These are phyloP conservation scores for Candida suzukii DNA, from an alignment of 805 yeast species.

Conservation along the genomic window DNA sequence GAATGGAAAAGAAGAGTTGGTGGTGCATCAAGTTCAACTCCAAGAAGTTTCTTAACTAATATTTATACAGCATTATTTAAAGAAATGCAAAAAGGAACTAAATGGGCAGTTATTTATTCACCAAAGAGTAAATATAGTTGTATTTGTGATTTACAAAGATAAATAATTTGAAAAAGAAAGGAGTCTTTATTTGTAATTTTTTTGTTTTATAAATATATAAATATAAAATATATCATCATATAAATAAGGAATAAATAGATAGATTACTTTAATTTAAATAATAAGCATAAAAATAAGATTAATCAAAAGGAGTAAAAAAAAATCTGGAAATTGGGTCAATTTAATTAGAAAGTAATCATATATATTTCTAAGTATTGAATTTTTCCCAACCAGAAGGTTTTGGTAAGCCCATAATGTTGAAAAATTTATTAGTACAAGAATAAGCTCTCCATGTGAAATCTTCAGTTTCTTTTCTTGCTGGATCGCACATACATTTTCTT, in stretches of 20 bases:
- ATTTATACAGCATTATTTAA: slow-evolving; percentile 67
- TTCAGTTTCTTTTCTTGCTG: slow-evolving; percentile 28
- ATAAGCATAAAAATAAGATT: not conserved
- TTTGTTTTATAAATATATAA: too few relatives aligned
- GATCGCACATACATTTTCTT: slow-evolving; percentile 69
- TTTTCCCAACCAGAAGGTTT: slow-evolving; percentile 71
- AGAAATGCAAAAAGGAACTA: slow-evolving; percentile 65
- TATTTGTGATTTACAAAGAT: slow-evolving; percentile 59
- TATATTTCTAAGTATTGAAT: slow-evolving; percentile 30
- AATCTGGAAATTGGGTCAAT: not conserved
- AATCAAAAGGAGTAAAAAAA: not conserved
- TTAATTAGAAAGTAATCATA: not conserved
- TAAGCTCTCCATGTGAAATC: slow-evolving; percentile 76
- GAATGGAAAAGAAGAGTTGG: slow-evolving; percentile 83
- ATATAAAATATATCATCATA: too few relatives aligned
- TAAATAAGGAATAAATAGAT: not conserved
- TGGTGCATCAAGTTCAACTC: slow-evolving; percentile 70
- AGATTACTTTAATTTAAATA: not conserved
- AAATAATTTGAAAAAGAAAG: slow-evolving; percentile 22
- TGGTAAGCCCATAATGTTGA: slow-evolving; percentile 42
- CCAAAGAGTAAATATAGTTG: slow-evolving; percentile 70
- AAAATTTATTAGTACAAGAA: slow-evolving; percentile 64
- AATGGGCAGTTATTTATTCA: slow-evolving; percentile 72
- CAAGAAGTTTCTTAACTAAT: slow-evolving; percentile 71
- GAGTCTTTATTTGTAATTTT: too few relatives aligned